A percentile compares a stretch with the other conserved stretches of the same genome.
phyloP scores from a whole-genome alignment of 768 basidiomycete genomes.

The Lyophyllum atratum region DNA sequence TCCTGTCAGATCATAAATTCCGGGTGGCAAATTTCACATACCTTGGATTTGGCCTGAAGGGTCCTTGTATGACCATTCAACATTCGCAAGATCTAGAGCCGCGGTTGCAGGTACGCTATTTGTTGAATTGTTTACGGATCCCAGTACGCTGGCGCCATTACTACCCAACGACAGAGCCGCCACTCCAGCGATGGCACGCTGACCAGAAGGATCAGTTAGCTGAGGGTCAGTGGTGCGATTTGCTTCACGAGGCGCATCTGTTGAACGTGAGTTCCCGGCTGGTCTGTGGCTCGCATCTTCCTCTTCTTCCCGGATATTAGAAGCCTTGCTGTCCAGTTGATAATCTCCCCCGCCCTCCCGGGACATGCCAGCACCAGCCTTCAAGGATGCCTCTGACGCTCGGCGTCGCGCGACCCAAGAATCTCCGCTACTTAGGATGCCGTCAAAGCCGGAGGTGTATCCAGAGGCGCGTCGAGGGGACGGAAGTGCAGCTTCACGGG shows the following conservation, averaged over 20 bases:
- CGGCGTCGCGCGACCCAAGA: conserved; percentile 70
- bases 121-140: conserved; percentile 7
- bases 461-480: conserved; percentile 71
- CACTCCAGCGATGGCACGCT: conserved; percentile 10
- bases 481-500: conserved; percentile 59
- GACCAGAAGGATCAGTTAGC: not conserved
- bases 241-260: conserved; percentile 1
- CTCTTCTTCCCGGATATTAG: conserved; percentile 63
- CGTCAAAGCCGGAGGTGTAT: conserved; percentile 66
- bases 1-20: conserved; percentile 4
- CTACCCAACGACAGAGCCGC: conserved; percentile 14
- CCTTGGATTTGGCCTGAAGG: conserved; percentile 93
- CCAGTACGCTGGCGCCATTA: conserved; percentile 17
- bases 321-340: conserved; percentile 39
- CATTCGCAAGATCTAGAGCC: conserved; percentile 51
- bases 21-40: conserved; percentile 28
- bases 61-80: conserved; percentile 93
- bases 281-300: conserved; percentile 37
- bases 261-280: conserved; percentile 1
- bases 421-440: conserved; percentile 67
- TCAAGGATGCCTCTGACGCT: conserved; percentile 56
- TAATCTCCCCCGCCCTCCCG: conserved; percentile 42
- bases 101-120: conserved; percentile 43
- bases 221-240: not conserved
- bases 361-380: conserved; percentile 34